Percentiles rank a stretch among this genome's conserved stretches.
These are phyloP conservation scores for Aureobasidium namibiae DNA, from an alignment of 2,329 filamentous ascomycete genomes.

Conservation along the genomic window DNA sequence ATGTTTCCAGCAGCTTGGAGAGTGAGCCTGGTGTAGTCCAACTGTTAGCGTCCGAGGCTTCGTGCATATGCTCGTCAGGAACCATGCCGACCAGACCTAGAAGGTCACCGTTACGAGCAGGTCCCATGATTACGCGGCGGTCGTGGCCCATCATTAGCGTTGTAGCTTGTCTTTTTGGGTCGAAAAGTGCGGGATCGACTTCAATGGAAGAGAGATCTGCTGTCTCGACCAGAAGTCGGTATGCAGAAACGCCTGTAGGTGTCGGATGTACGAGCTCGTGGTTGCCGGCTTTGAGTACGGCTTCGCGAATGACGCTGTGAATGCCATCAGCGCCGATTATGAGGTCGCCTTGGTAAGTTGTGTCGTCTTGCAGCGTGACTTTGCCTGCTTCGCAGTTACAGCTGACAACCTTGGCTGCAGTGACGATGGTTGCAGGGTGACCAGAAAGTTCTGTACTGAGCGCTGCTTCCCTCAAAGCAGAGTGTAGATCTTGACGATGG, in stretches of 20 bases:
- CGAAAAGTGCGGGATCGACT: slow-evolving; percentile 19
- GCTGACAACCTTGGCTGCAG: slow-evolving; percentile 19
- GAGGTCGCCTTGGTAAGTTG: slow-evolving; percentile 19
- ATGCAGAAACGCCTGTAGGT: slow-evolving; percentile 32
- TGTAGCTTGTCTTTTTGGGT: slow-evolving; percentile 32
- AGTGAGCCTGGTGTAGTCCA: slow-evolving; percentile 33
- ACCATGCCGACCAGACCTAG: slow-evolving; percentile 39
- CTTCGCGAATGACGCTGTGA: slow-evolving; percentile 19
- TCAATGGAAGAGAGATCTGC: slow-evolving; percentile 15
- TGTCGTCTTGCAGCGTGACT: slow-evolving; percentile 28
- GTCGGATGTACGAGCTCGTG: slow-evolving; percentile 17
- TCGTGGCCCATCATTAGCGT: slow-evolving; percentile 39
- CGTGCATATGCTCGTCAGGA: slow-evolving; percentile 35
- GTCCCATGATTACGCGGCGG: slow-evolving; percentile 35
- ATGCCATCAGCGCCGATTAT: slow-evolving; percentile 34
- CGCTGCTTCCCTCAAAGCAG: slow-evolving; percentile 24
- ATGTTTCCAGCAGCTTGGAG: slow-evolving; percentile 32
- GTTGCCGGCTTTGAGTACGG: slow-evolving; percentile 14
- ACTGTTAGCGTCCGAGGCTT: slow-evolving; percentile 28
- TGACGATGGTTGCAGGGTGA: slow-evolving; percentile 21
- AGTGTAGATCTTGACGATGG: slow-evolving; percentile 35
- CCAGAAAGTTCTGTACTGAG: slow-evolving; percentile 18
- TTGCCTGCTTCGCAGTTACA: slow-evolving; percentile 21
- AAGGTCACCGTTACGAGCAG: slow-evolving; percentile 32
- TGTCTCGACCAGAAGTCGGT: slow-evolving; percentile 29